phyloP scores from a whole-genome alignment of 2,329 filamentous ascomycete genomes.

The Ophiocordyceps australis region DNA sequence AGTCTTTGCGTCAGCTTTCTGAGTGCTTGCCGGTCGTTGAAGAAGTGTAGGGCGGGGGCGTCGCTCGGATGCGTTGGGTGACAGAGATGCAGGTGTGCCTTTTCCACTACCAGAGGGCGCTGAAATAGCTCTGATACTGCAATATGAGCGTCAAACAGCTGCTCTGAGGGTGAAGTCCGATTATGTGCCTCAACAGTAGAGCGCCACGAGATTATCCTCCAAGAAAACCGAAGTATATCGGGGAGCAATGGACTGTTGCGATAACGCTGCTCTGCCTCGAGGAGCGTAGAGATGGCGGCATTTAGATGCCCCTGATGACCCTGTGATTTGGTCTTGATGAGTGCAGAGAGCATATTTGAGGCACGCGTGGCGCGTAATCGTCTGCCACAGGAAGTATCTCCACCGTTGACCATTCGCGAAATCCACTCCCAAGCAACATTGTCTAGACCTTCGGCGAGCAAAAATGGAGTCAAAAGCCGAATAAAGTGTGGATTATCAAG shows the following conservation, averaged over 20 bases:
- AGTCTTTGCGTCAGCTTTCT: conserved; percentile 9
- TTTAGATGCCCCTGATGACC: conserved; percentile 24
- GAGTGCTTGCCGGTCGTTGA: conserved; percentile 15
- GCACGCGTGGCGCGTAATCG: conserved; percentile 9
- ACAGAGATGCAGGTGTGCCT: conserved; percentile 34
- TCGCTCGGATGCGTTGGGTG: conserved; percentile 33
- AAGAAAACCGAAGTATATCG: conserved; percentile 19
- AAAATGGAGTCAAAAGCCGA: conserved; percentile 23
- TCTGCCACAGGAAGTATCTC: conserved; percentile 5
- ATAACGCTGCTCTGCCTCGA: conserved; percentile 25
- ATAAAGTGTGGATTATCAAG: conserved; percentile 20
- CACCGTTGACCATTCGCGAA: conserved; percentile 16
- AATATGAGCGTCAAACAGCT: conserved; percentile 33
- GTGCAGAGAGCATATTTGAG: conserved; percentile 15
- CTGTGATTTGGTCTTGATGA: conserved; percentile 24
- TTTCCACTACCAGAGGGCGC: conserved; percentile 20
- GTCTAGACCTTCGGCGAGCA: conserved; percentile 33
- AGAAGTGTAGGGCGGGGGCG: conserved; percentile 25
- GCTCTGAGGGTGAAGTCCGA: conserved; percentile 22
- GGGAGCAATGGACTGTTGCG: conserved; percentile 15
- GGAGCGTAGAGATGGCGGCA: conserved; percentile 26
- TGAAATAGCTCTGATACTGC: conserved; percentile 22
- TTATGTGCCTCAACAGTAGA: conserved; percentile 32
- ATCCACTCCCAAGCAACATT: conserved; percentile 35
- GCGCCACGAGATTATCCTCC: conserved; percentile 29